Conservation (phyloP, 2,329 filamentous ascomycete genomes). For the Pestalotiopsis sp. region DNA sequence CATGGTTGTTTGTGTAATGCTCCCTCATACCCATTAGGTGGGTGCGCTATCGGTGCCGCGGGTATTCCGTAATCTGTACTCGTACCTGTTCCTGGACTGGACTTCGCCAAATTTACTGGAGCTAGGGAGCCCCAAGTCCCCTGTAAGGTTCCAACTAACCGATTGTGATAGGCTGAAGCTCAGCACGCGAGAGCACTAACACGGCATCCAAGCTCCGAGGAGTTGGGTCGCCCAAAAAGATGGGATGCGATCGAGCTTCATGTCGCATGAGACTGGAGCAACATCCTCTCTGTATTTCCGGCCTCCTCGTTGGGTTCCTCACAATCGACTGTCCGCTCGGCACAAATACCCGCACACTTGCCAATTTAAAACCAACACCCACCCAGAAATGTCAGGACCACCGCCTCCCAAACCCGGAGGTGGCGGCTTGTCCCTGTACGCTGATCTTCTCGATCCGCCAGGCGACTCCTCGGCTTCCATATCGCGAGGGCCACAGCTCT, state of each 20-base stretch:
- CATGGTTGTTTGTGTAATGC: neutral
- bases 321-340: neutral
- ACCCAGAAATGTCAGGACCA: conserved; percentile 26
- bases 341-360: neutral
- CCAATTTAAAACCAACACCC: neutral
- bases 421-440: conserved; percentile 74
- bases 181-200: neutral
- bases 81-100: neutral
- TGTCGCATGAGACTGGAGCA: neutral
- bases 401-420: conserved; percentile 41
- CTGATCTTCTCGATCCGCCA: conserved; percentile 73
- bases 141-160: neutral
- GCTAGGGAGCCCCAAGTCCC: neutral
- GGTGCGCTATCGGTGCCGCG: neutral
- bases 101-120: neutral
- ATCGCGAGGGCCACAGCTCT: conserved; percentile 74
- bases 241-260: neutral
- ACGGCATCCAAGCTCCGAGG: neutral
- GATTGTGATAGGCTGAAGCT: neutral
- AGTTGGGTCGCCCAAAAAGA: neutral
- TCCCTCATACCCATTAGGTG: neutral
- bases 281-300: neutral
- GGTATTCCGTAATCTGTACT: neutral
- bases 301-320: neutral
- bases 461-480: conserved; percentile 62